Evolutionary conservation across 257 asterid species (phyloP).

Genomic region (Jasminum sambac): DNA sequence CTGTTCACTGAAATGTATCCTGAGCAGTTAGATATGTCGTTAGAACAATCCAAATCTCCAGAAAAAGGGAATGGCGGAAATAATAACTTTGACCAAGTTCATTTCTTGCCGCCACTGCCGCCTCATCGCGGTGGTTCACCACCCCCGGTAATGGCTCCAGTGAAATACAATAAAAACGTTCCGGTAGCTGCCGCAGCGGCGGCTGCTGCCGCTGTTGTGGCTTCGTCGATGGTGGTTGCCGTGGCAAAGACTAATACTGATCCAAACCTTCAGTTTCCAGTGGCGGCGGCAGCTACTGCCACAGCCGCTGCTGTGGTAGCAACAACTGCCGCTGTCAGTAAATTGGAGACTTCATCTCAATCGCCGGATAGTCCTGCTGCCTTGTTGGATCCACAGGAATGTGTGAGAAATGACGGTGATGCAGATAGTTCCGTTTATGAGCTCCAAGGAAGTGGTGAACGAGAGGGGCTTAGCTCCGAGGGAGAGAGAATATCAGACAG

Average conservation of each 20-base stretch:
- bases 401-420: constrained; percentile 56
- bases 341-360: constrained; percentile 49
- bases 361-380: constrained; percentile 49
- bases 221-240: constrained; percentile 91
- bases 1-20: constrained; percentile 73
- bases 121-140: constrained; percentile 53
- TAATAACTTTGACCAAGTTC: constrained; percentile 38
- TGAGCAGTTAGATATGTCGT: constrained; percentile 42
- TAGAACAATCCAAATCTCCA: constrained; percentile 40
- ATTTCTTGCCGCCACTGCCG: constrained; percentile 80
- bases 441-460: constrained; percentile 48
- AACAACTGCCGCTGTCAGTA: constrained; percentile 71
- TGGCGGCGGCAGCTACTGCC: constrained; percentile 90
- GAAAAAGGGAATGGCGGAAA: constrained; percentile 45
- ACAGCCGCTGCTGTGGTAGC: constrained; percentile 95
- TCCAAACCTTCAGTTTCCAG: constrained; percentile 70
- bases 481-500: constrained; percentile 89
- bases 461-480: constrained; percentile 54
- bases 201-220: constrained; percentile 90
- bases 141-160: constrained; percentile 42
- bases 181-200: constrained; percentile 90
- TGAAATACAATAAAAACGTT: constrained; percentile 46
- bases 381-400: constrained; percentile 32
- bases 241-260: constrained; percentile 60
- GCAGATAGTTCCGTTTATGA: constrained; percentile 41